phyloP scores from a whole-genome alignment of 768 basidiomycete species.

The Leccinum broughii region DNA sequence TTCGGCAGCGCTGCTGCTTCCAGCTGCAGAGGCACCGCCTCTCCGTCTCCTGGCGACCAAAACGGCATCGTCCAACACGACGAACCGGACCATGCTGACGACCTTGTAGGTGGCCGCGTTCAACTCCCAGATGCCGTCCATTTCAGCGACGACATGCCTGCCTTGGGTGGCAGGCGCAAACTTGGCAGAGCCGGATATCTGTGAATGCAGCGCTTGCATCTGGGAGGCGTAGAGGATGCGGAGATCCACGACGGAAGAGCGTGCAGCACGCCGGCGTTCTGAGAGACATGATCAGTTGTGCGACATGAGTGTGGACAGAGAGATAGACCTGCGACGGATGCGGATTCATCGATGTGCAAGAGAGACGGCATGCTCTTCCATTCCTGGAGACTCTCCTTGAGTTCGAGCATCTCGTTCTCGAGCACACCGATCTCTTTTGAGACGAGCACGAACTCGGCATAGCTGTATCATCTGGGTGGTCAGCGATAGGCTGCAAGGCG shows the following conservation, averaged over 20 bases:
- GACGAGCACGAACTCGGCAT: conserved; percentile 94
- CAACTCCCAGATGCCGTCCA: conserved; percentile 77
- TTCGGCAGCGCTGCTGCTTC: conserved; percentile 59
- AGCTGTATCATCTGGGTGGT: conserved; percentile 49
- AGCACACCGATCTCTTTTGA: conserved; percentile 96
- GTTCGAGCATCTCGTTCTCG: conserved; percentile 96
- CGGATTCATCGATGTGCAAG: conserved; percentile 84
- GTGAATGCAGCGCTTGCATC: conserved; percentile 85
- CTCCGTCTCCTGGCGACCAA: conserved; percentile 81
- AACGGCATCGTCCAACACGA: conserved; percentile 88
- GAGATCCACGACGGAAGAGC: conserved; percentile 95
- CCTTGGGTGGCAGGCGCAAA: conserved; percentile 91
- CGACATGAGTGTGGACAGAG: conserved; percentile 27
- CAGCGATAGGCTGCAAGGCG: conserved; percentile 3
- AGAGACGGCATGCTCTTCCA: conserved; percentile 96
- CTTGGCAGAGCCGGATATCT: conserved; percentile 93
- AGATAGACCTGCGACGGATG: conserved; percentile 53
- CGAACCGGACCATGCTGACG: conserved; percentile 83
- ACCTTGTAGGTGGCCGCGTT: conserved; percentile 96
- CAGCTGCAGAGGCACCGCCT: conserved; percentile 56
- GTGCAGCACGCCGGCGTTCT: conserved; percentile 61
- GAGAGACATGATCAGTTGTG: conserved; percentile 7
- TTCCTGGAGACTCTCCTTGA: conserved; percentile 91
- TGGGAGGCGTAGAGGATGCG: conserved; percentile 93
- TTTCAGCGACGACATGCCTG: conserved; percentile 86